phyloP scores from a whole-genome alignment of 2,329 filamentous ascomycete species.

The Mycocentrospora acerina region DNA sequence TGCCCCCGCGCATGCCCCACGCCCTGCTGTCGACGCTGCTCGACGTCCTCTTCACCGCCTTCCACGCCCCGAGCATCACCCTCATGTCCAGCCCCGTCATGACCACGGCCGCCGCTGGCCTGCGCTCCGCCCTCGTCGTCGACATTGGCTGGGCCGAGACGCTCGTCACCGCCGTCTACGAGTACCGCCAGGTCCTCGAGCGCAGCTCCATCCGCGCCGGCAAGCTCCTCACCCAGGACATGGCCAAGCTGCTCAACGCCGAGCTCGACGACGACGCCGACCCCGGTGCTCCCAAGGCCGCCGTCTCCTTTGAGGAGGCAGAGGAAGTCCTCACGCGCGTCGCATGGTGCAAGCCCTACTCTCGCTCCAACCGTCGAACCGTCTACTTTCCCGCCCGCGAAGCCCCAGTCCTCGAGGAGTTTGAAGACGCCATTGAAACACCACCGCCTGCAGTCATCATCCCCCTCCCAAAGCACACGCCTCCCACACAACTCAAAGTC shows the following conservation, averaged over 20 bases:
- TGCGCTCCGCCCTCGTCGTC: conserved; percentile 82
- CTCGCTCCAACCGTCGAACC: conserved; percentile 31
- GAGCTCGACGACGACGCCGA: conserved; percentile 39
- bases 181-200: conserved; percentile 79
- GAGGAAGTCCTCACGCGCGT: conserved; percentile 76
- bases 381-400: conserved; percentile 37
- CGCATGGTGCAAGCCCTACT: conserved; percentile 66
- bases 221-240: conserved; percentile 68
- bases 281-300: conserved; percentile 22
- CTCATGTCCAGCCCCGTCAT: conserved; percentile 77
- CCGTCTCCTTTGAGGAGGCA: conserved; percentile 68
- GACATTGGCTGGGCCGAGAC: conserved; percentile 95
- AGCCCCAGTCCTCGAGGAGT: conserved; percentile 46
- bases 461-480: conserved; percentile 33
- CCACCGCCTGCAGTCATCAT: conserved; percentile 36
- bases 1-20: conserved; percentile 77
- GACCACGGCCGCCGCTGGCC: conserved; percentile 73
- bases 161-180: conserved; percentile 80
- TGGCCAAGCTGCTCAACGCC: conserved; percentile 64
- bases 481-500: conserved; percentile 60
- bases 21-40: conserved; percentile 74
- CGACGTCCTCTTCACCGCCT: conserved; percentile 76
- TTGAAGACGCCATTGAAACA: conserved; percentile 42
- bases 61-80: conserved; percentile 78
- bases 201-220: conserved; percentile 73